Percentiles rank a stretch among this genome's conserved stretches.
Evolutionary conservation across 768 basidiomycete genomes (phyloP).

Genomic region (Agaricus sinodeliciosus): DNA sequence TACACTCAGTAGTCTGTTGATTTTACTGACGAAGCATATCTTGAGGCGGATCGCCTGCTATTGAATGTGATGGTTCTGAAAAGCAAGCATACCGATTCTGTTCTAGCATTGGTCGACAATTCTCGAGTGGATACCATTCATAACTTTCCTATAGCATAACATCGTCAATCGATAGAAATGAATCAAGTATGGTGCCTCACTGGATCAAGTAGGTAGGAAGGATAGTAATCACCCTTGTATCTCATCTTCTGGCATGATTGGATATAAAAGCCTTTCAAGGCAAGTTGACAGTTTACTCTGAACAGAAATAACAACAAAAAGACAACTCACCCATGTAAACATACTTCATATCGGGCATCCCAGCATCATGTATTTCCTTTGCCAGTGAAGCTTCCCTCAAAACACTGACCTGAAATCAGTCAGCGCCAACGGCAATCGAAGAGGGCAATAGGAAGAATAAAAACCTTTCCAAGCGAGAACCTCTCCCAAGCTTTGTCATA

Average conservation of each 20-base stretch:
- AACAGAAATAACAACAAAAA: neutral
- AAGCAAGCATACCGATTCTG: conserved; percentile 64
- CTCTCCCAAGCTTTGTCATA: conserved; percentile 69
- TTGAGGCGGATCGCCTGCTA: conserved; percentile 20
- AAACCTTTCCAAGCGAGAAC: conserved; percentile 74
- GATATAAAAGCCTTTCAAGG: conserved; percentile 79
- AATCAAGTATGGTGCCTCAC: conserved; percentile 31
- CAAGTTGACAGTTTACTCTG: neutral
- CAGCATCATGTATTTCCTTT: conserved; percentile 67
- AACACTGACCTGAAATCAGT: conserved; percentile 60
- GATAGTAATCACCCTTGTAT: conserved; percentile 91
- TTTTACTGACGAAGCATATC: conserved; percentile 14
- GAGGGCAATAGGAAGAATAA: neutral
- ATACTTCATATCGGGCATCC: conserved; percentile 52
- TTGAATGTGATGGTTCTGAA: conserved; percentile 53
- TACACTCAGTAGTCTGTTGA: no score
- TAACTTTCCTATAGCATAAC: conserved; percentile 55
- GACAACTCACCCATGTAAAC: conserved; percentile 77
- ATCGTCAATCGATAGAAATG: neutral
- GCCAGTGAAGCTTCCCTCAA: conserved; percentile 74
- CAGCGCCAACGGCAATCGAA: neutral
- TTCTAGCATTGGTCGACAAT: conserved; percentile 57
- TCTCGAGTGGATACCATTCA: conserved; percentile 64
- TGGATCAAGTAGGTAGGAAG: conserved; percentile 85
- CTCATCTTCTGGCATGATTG: conserved; percentile 91